A percentile compares a stretch with the other conserved stretches of the same genome.
Evolutionary conservation across 2,329 filamentous ascomycete genomes (phyloP).

Genomic region (Chaetomiaceae sp.): DNA sequence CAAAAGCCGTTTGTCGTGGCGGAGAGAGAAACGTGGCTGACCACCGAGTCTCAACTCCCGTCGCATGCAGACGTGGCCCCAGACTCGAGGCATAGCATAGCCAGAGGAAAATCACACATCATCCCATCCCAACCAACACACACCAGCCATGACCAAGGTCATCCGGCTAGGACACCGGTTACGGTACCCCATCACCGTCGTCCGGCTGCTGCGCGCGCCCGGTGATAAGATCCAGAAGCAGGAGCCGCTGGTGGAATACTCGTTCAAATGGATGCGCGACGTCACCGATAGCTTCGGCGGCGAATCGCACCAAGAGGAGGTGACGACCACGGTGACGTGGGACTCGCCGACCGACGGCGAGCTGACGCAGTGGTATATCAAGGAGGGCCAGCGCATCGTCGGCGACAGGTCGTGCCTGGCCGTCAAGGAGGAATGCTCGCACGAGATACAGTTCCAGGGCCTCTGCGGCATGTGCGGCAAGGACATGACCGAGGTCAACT

Average conservation of each 20-base stretch:
- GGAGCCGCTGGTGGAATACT: constrained; percentile 78
- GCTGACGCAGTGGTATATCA: constrained; percentile 69
- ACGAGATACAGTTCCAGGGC: constrained; percentile 85
- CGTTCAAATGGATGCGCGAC: constrained; percentile 72
- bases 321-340: constrained; percentile 69
- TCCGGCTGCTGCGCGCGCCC: constrained; percentile 68
- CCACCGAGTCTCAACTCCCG: not conserved
- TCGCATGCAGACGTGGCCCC: not conserved
- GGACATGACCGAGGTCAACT: constrained; percentile 89
- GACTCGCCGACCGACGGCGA: constrained; percentile 78
- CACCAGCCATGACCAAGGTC: constrained; percentile 22
- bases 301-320: constrained; percentile 59
- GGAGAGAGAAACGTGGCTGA: constrained; percentile 10
- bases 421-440: constrained; percentile 84
- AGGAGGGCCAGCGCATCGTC: constrained; percentile 57
- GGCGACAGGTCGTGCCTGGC: constrained; percentile 58
- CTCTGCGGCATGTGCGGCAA: constrained; percentile 90
- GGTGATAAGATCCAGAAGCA: constrained; percentile 71
- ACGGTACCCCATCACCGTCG: constrained; percentile 83
- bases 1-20: too few species aligned
- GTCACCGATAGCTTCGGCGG: constrained; percentile 59
- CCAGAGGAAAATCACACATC: too few species aligned
- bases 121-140: too few species aligned
- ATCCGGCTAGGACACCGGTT: constrained; percentile 24
- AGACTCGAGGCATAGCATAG: not conserved